These are phyloP conservation scores for Amanita fuliginea DNA, from an alignment of 768 basidiomycete species.

Conservation along the genomic window DNA sequence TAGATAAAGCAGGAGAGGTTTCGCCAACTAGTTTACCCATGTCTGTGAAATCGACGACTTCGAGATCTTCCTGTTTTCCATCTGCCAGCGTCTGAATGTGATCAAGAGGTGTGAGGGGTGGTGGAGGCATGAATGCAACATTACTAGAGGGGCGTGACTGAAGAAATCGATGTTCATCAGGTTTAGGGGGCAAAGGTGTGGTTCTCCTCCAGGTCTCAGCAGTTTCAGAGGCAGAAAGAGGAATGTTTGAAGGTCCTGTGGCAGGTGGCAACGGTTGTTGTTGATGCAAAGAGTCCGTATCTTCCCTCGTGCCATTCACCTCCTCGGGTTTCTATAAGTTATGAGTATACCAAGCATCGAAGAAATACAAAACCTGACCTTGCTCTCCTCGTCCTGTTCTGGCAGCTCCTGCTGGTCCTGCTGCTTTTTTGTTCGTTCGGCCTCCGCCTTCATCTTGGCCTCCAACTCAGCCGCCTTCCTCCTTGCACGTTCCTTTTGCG, in stretches of 20 bases:
- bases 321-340: conserved; percentile 20
- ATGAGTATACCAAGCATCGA: background rate
- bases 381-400: conserved; percentile 7
- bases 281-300: conserved; percentile 1
- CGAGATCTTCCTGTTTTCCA: conserved; percentile 41
- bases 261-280: background rate
- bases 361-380: conserved; percentile 7
- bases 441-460: conserved; percentile 41
- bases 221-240: conserved; percentile 24
- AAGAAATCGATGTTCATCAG: conserved; percentile 21
- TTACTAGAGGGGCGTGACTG: conserved; percentile 8
- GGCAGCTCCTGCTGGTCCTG: conserved; percentile 6
- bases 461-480: conserved; percentile 73
- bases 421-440: conserved; percentile 14
- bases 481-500: conserved; percentile 68
- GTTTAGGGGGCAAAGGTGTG: conserved; percentile 20
- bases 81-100: conserved; percentile 4
- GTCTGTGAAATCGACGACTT: conserved; percentile 75
- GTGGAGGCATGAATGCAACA: conserved; percentile 9
- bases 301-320: conserved; percentile 4
- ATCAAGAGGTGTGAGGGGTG: conserved; percentile 8
- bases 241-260: conserved; percentile 9
- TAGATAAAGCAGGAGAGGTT: conserved; percentile 10
- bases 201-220: conserved; percentile 61
- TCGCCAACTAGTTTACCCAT: conserved; percentile 56